Evolutionary conservation across 1,284 basidiomycete genomes (phyloP), one percentile per base, ranked within the genome.

Genomic region (Tilletia horrida): DNA sequence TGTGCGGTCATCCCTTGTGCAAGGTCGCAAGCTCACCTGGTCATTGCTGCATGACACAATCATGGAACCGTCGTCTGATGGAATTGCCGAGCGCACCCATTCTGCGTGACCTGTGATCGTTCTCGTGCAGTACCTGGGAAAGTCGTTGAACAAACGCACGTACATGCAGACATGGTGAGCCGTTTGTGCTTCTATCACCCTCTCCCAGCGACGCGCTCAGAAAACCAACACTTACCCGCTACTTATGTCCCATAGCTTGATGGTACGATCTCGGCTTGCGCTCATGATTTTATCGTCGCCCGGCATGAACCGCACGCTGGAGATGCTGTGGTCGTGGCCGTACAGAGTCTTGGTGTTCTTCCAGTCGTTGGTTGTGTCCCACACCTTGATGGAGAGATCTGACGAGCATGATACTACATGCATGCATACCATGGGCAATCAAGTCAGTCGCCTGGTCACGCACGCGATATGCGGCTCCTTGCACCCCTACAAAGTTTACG

Each of bases 281-380:
- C 89, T 91, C 68, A 93, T 88, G 69, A 95, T 86, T 71, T 86
- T 86, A 77, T 90, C 89, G 79, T 92, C 92, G 23, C 90, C 89
- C 0, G 91, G 91, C 77, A 93, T 85, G 78, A 94, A 95, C 14
- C 88, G 86, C 1, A 90, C 91, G 21, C 88, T 88, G 9, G 91
- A 93, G 47, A 95, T 90, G 21, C 90, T 89, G 81, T 95, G 93
- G 81, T 95, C 92, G 79, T 95, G 92, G 1, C 92, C 93, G 68
- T 90, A 88, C 64, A 95, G 84, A 4, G 92, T 93, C 82, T 91
- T 91, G 64, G 86, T 86, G 78, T 92, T 93, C 83, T 90, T 91
- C 86, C 91, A 93, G 72, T 92, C 90, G 80, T 92, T 91, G 73
- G 88, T 86, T 18, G 89, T 88, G 82, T 94, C 91, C 93, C 93